Evolutionary conservation across 805 yeast genomes (phyloP), one percentile per base, ranked within the genome.

Genomic region (Candida ovalis): DNA sequence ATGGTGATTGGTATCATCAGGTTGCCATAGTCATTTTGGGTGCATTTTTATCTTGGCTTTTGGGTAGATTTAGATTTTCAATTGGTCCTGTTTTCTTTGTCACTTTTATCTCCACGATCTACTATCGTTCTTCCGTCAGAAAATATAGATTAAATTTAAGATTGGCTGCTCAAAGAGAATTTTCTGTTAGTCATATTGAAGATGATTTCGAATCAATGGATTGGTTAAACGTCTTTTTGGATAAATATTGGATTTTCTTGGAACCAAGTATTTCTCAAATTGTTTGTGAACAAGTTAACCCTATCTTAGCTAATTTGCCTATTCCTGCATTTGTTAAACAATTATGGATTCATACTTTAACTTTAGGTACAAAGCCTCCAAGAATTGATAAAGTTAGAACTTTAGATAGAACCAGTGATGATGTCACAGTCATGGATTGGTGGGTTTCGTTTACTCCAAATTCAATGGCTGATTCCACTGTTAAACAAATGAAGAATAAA

Each of bases 371-470:
- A 5, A 94, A 94, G 70, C 96, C 99, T 9, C 96, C 96, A 30
- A 80, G 99, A 66, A 76, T 94, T 51, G 97, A 94, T 62, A 75
- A 76, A 53, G 97, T 92, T 18, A 88, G 94, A 63, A 88, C 97
- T 2, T 80, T 90, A 61, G 87, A 84, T 43, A 88, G 92, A 53
- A 92, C 97, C n/a, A 84, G 81, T 27, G 86, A 86, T 52, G 97
- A 92, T 62, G 85, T 94, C 45, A 95, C 92, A 10, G 97, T 95
- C 45, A 94, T 94, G 97, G 99, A 94, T 68, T 92, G 97, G 97
- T 86, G 83, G 38, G 78, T 86, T 40, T 87, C 97, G 1, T 88
- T 91, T 72, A 86, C 88, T 24, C 99, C 99, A n/a, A 89, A 88
- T 67, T 86, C 90, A 36, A 68, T 81, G 43, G 85, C 86, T 38